These are phyloP conservation scores for Glycine tomentella DNA, from an alignment of 306 rosid species.

Conservation along the genomic window DNA sequence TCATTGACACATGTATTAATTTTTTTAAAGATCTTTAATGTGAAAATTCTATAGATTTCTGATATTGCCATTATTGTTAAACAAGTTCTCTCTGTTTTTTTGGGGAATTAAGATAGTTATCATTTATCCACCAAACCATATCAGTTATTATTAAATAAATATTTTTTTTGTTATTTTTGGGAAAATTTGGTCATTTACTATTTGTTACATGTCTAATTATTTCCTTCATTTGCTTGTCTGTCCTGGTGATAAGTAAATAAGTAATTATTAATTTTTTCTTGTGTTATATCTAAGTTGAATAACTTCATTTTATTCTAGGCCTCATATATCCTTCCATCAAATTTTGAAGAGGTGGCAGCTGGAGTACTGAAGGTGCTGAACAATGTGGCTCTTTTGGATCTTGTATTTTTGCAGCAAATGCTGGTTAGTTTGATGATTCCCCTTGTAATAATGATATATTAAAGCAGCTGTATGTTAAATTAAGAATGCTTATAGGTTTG, in stretches of 20 bases:
- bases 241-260: slow-evolving; percentile 18
- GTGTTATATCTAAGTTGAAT: slow-evolving; percentile 41
- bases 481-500: slow-evolving; percentile 19
- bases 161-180: not conserved
- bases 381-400: slow-evolving; percentile 92
- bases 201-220: slow-evolving; percentile 15
- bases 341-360: slow-evolving; percentile 97
- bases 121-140: not conserved
- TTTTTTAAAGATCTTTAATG: slow-evolving; percentile 10
- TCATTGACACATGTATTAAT: slow-evolving; percentile 14
- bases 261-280: slow-evolving; percentile 30
- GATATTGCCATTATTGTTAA: slow-evolving; percentile 32
- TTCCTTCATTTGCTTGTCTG: slow-evolving; percentile 28
- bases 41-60: slow-evolving; percentile 31
- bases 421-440: slow-evolving; percentile 66
- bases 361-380: slow-evolving; percentile 97
- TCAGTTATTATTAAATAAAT: too few species aligned
- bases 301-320: slow-evolving; percentile 62
- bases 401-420: slow-evolving; percentile 86
- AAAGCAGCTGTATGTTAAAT: slow-evolving; percentile 26
- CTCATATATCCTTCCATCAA: slow-evolving; percentile 85
- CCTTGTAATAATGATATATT: slow-evolving; percentile 20
- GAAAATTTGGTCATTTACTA: slow-evolving; percentile 6
- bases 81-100: not conserved
- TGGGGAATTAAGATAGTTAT: not conserved